Base-by-base conservation (phyloP, 495 filamentous ascomycete species). In the Ramalina peruviana region DNA sequence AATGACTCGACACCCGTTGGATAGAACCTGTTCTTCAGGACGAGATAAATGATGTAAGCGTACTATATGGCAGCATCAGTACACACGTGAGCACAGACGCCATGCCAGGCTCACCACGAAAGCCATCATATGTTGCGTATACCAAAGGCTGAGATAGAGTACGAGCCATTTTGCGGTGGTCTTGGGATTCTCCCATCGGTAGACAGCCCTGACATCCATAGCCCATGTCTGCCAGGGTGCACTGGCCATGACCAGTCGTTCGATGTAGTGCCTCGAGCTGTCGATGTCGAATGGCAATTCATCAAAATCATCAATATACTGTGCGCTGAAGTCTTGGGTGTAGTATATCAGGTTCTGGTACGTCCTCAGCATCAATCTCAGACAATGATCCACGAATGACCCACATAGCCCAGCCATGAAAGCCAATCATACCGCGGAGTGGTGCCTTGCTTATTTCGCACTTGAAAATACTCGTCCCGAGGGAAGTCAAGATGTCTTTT, bases 261-360 rank as follows among this genome's bases (percentile, higher is more conserved):
- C 68, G 39, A 71, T 43, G 20, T 65, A 58, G 25, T 56, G 58
- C 15, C 61, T 59, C 17, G 65, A 52, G 21, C 55, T 61, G 46
- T 68, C 65, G 36, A 66, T 56, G 41, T 60, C 59, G 26, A 62
- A 64, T 11, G 63, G 66, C 26, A 67, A 61, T 25, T 66, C 51
- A 10, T 60, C 60, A 43, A 63, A 65, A 37, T 67, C 67, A 41
- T 71, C 71, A 48, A 72, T 64, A 45, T 72, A 72, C 46, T 69
- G 66, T 1, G 62, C 56, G 40, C 58, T 63, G 42, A 67, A 67
- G 20, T 63, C 59, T 47, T 71, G 69, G 3, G 67, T 58, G 39
- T 59, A 55, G 33, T 66, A 65, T 13, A 70, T 26, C 4, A 69
- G 49, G 39, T 61, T 65, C 70, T 72, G 26, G 21, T 7, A 23